Evolutionary conservation across 306 rosid genomes (phyloP).

Genomic region (Castanospermum australe): DNA sequence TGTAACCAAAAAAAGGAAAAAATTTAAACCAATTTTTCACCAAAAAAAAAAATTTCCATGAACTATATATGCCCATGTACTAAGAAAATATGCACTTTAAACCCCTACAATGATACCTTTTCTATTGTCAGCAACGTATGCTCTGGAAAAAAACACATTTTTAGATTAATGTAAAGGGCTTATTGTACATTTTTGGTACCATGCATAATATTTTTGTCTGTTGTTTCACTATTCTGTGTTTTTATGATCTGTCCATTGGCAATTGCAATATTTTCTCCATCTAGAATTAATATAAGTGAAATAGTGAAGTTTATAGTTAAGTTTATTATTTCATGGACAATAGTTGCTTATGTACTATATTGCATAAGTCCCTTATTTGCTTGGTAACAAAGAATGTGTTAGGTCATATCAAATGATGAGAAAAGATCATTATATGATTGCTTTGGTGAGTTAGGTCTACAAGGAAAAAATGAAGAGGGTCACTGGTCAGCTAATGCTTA

Average conservation of each 20-base stretch:
- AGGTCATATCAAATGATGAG: conserved; percentile 75
- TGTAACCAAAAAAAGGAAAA: no score
- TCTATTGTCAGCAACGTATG: not conserved
- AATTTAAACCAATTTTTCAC: no score
- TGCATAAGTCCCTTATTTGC: conserved; percentile 18
- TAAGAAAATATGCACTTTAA: no score
- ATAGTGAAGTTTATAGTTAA: not conserved
- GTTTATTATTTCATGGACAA: not conserved
- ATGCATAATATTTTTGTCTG: no score
- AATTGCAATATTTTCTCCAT: not conserved
- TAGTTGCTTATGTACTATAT: not conserved
- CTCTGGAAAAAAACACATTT: not conserved
- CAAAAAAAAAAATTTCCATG: no score
- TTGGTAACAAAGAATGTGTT: conserved; percentile 46
- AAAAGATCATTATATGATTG: conserved; percentile 70
- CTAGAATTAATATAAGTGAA: not conserved
- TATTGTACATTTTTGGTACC: no score
- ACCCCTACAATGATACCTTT: not conserved
- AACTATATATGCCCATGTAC: no score
- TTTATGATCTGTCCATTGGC: no score
- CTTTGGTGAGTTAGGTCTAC: conserved; percentile 65
- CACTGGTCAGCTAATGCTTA: conserved; percentile 44
- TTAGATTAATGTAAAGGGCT: no score
- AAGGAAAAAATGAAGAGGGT: conserved; percentile 45
- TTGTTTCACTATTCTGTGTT: no score